These are phyloP conservation scores for Neopestalotiopsis rosae DNA, from an alignment of 2,329 filamentous ascomycete genomes.

Conservation along the genomic window DNA sequence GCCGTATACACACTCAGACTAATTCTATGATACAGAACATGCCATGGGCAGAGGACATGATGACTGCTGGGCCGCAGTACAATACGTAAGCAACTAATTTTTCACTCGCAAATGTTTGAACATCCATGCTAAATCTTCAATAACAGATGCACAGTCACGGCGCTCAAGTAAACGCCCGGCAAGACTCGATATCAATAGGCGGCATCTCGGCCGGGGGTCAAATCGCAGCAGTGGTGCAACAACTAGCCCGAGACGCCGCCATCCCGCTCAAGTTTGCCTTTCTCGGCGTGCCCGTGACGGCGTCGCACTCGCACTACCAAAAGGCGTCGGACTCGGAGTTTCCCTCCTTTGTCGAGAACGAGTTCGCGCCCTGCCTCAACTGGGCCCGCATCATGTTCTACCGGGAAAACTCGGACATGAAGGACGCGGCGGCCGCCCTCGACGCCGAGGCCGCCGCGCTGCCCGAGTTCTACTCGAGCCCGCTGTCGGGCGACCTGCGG, in stretches of 20 bases:
- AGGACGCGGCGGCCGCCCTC: background rate
- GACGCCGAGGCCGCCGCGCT: constrained; percentile 1
- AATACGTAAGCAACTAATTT: background rate
- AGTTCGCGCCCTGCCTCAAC: constrained; percentile 16
- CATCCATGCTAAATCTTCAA: background rate
- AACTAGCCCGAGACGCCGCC: constrained; percentile 5
- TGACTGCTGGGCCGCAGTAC: constrained; percentile 16
- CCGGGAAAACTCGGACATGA: background rate
- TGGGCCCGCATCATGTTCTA: constrained; percentile 17
- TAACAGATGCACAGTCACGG: constrained; percentile 2
- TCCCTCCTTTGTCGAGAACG: constrained; percentile 16
- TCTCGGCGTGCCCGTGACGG: constrained; percentile 6
- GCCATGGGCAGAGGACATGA: constrained; percentile 12
- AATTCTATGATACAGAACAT: background rate
- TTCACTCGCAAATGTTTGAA: background rate
- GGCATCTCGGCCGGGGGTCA: constrained; percentile 16
- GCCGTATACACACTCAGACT: background rate
- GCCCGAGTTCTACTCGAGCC: constrained; percentile 10
- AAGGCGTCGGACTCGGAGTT: constrained; percentile 14
- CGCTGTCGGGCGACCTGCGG: constrained; percentile 1
- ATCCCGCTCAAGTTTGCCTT: constrained; percentile 12
- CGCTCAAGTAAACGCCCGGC: background rate
- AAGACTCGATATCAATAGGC: constrained; percentile 17
- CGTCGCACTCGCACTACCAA: constrained; percentile 12
- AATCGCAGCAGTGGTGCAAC: constrained; percentile 15